Percentiles rank a stretch among this genome's conserved stretches.
Conservation (phyloP, 2,329 filamentous ascomycete species). For the Ilyonectria mors-panacis region DNA sequence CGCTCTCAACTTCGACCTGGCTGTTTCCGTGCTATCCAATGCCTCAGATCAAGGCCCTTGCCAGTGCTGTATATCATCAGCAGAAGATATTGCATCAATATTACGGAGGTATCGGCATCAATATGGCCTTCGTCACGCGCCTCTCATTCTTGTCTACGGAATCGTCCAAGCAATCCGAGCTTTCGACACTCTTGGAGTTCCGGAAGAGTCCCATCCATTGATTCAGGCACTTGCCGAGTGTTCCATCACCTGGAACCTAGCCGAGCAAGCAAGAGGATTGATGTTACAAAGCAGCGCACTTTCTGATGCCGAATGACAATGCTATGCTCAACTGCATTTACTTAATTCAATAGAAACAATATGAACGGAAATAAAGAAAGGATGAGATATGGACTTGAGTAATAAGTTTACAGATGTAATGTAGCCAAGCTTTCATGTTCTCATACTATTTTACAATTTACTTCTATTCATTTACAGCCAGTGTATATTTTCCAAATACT, state of each 20-base stretch:
- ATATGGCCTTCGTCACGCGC: slow-evolving; percentile 39
- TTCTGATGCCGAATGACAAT: not conserved
- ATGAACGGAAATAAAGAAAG: too few relatives aligned
- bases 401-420: too few relatives aligned
- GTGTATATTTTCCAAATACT: too few relatives aligned
- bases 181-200: slow-evolving; percentile 8
- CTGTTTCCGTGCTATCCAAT: not conserved
- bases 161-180: slow-evolving; percentile 42
- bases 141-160: slow-evolving; percentile 44
- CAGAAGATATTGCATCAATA: slow-evolving; percentile 41
- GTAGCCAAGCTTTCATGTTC: too few relatives aligned
- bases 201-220: slow-evolving; percentile 20
- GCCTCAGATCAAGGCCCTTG: slow-evolving; percentile 16
- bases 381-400: too few relatives aligned
- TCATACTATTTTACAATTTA: too few relatives aligned
- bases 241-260: slow-evolving; percentile 26
- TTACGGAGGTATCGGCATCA: slow-evolving; percentile 41
- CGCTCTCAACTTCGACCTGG: slow-evolving; percentile 16
- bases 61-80: slow-evolving; percentile 39
- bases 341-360: too few relatives aligned
- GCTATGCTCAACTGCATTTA: not conserved
- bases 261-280: slow-evolving; percentile 9
- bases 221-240: slow-evolving; percentile 29
- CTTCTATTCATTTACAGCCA: too few relatives aligned
- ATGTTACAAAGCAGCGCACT: not conserved